Base-by-base conservation (phyloP, 1,284 basidiomycete genomes). In the Cerioporus squamosus region DNA sequence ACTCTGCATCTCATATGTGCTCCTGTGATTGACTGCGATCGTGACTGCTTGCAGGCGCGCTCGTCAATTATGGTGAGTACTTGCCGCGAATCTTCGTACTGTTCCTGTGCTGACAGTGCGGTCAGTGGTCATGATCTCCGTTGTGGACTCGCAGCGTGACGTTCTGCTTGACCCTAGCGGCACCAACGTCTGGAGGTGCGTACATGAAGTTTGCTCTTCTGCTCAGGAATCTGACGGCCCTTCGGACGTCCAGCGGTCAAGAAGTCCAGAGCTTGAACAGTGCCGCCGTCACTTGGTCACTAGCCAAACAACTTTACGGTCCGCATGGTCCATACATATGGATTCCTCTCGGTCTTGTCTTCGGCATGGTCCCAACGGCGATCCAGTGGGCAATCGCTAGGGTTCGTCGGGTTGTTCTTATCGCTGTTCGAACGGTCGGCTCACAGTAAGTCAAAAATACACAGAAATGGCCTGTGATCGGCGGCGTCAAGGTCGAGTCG, bases 241-340 rank as follows among this genome's bases (percentile, higher is more conserved):
- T 22, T 12, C 38, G 14, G 12, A 15, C 38, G 18, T 45, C 5
- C 40, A 72, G 70, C 55, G 67, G 67, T 9, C 70, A 70, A 54
- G 40, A 55, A 20, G 53, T 59, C 1, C 68, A 70, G 62, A 68
- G 60, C 44, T 54, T 67, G 46, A 89, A 89, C 73, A 85, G 81
- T 20, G 80, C 84, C 45, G 86, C 88, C 0, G 77, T 90, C 24
- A 68, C 89, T 63, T 87, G 88, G 88, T 74, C 84, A 2, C 77
- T 90, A 67, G 84, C 84, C 2, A 83, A 83, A 59, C 68, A 83
- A 53, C 73, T 88, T 20, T 88, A 85, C 65, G 76, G 83, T 1
- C 75, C 74, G 26, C 68, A 74, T 39, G 82, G 82, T 0, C 81
- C 80, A 3, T 86, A 86, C 64, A 78, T 81, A 62, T 76, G 83